Base-by-base conservation (phyloP, 768 basidiomycete species). In the Pulveroboletus sp. region DNA sequence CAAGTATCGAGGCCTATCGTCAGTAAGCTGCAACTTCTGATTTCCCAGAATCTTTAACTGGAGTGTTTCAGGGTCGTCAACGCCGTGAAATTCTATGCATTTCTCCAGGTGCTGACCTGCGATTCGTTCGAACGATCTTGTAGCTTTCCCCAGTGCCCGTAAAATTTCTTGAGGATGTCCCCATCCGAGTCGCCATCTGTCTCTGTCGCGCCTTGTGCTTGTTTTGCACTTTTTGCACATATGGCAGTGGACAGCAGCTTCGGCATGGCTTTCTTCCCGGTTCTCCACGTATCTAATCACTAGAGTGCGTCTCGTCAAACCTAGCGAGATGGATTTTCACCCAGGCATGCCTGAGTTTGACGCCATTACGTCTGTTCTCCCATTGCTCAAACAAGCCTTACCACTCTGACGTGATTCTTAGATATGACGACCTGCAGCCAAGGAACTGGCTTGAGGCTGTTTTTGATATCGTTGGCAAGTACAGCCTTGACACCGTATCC, bases 1-100 rank as follows among this genome's bases (percentile, higher is more conserved):
- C 41, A 56, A 62, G 79, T 21, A 81, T 82, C 65, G 77, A 49
- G 76, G 64, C 13, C 65, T 82, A 0, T 77, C 80, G 7, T 71
- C 69, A 21, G 75, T 71, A 40, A 29, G 68, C 57, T 36, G 38
- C 10, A 8, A 23, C 16, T 14, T 27, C 17, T 40, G 14, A 29
- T 37, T 23, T 20, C 16, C 16, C 12, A 24, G 32, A 9, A 20
- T 9, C n/a, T 6, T 14, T 31, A 5, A 34, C 37, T 48, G 13
- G 27, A 50, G 6, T 29, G 13, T 23, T 38, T 49, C n/a, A 19
- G 56, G 61, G 40, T 61, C 35, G 58, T 69, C 45, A 69, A 69
- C 29, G 67, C 67, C 25, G 3, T 20, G 20, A 34, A 8, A 41
- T 12, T 37, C 25, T 21, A 21, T 40, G 12, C 14, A 5, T 49